phyloP scores from a whole-genome alignment of 148 eudicot genomes.

The Chenopodium berlandieri region DNA sequence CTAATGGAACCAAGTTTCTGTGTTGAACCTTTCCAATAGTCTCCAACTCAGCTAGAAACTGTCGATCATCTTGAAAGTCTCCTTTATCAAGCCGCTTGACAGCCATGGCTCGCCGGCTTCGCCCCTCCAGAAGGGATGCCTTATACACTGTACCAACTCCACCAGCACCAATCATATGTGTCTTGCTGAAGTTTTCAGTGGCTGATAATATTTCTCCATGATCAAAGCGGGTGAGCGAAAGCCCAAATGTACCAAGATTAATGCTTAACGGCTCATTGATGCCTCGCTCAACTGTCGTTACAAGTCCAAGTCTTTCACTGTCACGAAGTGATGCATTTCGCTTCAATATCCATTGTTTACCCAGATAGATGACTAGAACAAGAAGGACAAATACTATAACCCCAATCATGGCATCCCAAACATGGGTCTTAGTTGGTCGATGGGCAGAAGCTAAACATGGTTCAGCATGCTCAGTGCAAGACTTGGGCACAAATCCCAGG shows the following conservation, averaged over 20 bases:
- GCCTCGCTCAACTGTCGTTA: conserved; percentile 32
- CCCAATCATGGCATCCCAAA: conserved; percentile 51
- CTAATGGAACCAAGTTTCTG: conserved; percentile 69
- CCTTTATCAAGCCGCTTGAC: conserved; percentile 85
- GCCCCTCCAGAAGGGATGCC: conserved; percentile 66
- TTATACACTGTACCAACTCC: conserved; percentile 88
- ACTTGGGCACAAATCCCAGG: conserved; percentile 48
- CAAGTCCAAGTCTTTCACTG: conserved; percentile 38
- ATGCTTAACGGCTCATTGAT: conserved; percentile 74
- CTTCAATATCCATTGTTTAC: conserved; percentile 38
- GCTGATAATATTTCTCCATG: conserved; percentile 67
- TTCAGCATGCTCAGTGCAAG: conserved; percentile 36
- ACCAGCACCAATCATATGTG: conserved; percentile 80
- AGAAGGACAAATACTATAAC: conserved; percentile 36
- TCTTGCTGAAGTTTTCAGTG: conserved; percentile 90
- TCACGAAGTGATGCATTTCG: conserved; percentile 33
- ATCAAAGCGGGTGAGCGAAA: conserved; percentile 57
- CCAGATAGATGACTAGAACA: conserved; percentile 36
- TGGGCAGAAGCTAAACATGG: conserved; percentile 37
- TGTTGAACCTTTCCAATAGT: conserved; percentile 91
- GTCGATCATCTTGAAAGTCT: conserved; percentile 66
- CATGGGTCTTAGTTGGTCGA: conserved; percentile 34
- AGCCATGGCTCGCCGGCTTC: conserved; percentile 42
- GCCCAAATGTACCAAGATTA: conserved; percentile 85
- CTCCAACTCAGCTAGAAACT: conserved; percentile 89